Evolutionary conservation across 176 grass and related monocot species (phyloP).

Genomic region (Canna indica): DNA sequence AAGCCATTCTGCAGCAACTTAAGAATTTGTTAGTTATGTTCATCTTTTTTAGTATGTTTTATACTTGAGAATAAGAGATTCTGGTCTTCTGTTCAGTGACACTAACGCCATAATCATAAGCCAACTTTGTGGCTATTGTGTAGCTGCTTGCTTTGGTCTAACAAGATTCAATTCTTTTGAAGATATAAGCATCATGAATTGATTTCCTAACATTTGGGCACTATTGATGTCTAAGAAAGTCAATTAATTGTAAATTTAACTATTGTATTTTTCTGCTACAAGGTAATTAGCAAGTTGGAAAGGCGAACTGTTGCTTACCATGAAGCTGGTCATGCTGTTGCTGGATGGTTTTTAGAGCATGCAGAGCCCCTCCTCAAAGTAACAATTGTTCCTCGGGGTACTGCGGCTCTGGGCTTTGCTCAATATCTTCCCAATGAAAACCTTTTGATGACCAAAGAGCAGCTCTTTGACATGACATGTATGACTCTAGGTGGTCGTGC

Average conservation of each 20-base stretch:
- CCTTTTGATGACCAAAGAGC: slow-evolving; percentile 93
- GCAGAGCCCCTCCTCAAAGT: slow-evolving; percentile 87
- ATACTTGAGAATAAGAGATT: not conserved
- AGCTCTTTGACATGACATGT: slow-evolving; percentile 87
- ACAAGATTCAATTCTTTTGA: not conserved
- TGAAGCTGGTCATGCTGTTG: slow-evolving; percentile 92
- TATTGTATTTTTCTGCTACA: slow-evolving; percentile 5
- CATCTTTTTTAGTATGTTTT: not conserved
- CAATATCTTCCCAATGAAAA: slow-evolving; percentile 85
- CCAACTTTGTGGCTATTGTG: not conserved
- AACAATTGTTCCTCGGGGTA: slow-evolving; percentile 87
- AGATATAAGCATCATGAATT: not conserved
- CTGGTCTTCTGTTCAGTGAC: not conserved
- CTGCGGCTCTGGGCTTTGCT: slow-evolving; percentile 79
- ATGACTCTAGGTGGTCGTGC: slow-evolving; percentile 89
- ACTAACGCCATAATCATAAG: not conserved
- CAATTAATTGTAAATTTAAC: slow-evolving; percentile 9
- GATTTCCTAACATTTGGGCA: not conserved
- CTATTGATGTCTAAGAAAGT: not conserved
- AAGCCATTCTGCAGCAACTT: too few relatives aligned
- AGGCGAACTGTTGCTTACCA: slow-evolving; percentile 80
- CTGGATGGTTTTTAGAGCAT: slow-evolving; percentile 95
- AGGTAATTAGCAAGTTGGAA: slow-evolving; percentile 94
- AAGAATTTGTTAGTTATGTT: not conserved
- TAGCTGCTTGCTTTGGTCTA: not conserved